Conservation (phyloP, 352 stramenopile genomes). For the Elongisporangium undulatum region DNA sequence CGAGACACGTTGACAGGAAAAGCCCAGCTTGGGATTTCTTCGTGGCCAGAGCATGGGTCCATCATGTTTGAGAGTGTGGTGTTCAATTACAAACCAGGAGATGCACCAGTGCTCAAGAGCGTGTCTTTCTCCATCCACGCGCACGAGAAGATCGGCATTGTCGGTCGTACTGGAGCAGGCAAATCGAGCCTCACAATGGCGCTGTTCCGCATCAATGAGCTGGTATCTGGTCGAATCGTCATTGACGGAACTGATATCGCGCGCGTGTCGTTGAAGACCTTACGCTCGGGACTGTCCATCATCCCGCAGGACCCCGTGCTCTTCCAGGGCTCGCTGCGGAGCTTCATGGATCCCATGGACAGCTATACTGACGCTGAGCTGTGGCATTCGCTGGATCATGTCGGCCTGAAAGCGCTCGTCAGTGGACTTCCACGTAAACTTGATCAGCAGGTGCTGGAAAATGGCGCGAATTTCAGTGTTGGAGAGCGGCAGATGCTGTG, state of each 20-base stretch:
- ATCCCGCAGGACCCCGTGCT: constrained; percentile 71
- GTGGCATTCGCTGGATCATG: constrained; percentile 45
- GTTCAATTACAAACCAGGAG: constrained; percentile 76
- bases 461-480: constrained; percentile 89
- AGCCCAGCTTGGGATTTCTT: constrained; percentile 21
- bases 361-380: constrained; percentile 68
- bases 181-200: constrained; percentile 72
- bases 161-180: constrained; percentile 72
- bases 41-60: constrained; percentile 64
- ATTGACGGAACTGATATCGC: constrained; percentile 80
- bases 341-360: constrained; percentile 86
- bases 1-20: constrained; percentile 25
- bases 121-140: constrained; percentile 3
- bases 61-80: constrained; percentile 74
- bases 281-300: constrained; percentile 17
- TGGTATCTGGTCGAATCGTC: constrained; percentile 56
- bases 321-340: constrained; percentile 82
- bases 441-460: constrained; percentile 41
- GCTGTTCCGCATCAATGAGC: constrained; percentile 82
- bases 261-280: constrained; percentile 23
- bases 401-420: constrained; percentile 41
- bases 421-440: constrained; percentile 2
- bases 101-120: constrained; percentile 22
- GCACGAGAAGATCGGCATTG: constrained; percentile 66
- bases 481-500: constrained; percentile 94